Conservation (phyloP, 1,284 basidiomycete species). For the Clitocybe nebularis region DNA sequence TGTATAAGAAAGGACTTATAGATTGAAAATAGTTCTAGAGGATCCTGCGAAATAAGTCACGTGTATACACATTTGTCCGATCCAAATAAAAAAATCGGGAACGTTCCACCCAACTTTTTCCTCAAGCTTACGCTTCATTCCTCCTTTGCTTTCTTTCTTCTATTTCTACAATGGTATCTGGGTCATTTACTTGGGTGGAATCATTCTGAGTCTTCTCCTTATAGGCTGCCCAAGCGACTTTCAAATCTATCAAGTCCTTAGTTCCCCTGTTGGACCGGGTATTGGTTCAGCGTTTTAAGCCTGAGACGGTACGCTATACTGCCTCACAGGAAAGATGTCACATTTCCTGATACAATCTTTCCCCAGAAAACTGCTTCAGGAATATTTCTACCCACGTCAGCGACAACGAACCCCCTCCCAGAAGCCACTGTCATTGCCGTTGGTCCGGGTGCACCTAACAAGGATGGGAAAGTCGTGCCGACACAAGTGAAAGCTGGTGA, state of each 20-base stretch:
- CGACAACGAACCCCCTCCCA: slow-evolving; percentile 81
- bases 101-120: too few species aligned
- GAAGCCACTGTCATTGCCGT: slow-evolving; percentile 97
- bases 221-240: slow-evolving; percentile 77
- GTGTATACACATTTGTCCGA: too few species aligned
- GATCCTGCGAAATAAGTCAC: too few species aligned
- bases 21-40: too few species aligned
- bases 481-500: slow-evolving; percentile 85
- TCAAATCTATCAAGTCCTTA: slow-evolving; percentile 92
- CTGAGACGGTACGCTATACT: slow-evolving; percentile 67
- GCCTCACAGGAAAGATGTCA: slow-evolving; percentile 1
- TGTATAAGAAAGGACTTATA: too few species aligned
- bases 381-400: slow-evolving; percentile 90
- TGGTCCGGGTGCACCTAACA: slow-evolving; percentile 88
- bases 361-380: slow-evolving; percentile 91
- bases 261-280: slow-evolving; percentile 95
- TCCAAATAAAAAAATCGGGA: too few species aligned
- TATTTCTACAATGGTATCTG: too few species aligned
- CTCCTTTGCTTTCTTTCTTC: too few species aligned
- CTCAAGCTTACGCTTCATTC: too few species aligned
- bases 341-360: not conserved
- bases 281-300: slow-evolving; percentile 95
- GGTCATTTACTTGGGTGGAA: too few species aligned
- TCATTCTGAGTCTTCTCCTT: too few species aligned
- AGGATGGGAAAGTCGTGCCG: slow-evolving; percentile 80